phyloP scores from a whole-genome alignment of 2,329 filamentous ascomycete genomes.

The Botryotinia calthae region DNA sequence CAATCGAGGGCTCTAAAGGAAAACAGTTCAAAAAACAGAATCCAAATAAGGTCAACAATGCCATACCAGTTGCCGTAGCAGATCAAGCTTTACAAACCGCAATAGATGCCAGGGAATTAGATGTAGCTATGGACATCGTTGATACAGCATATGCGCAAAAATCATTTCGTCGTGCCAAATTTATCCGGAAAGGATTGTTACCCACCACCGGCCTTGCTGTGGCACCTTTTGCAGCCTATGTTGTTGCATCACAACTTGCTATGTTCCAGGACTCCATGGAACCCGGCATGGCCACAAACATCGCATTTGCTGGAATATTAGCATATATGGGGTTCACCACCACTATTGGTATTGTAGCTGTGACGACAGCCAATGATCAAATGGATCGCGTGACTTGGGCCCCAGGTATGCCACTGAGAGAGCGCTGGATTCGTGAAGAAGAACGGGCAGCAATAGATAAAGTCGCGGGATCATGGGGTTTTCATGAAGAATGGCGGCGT shows the following conservation, averaged over 20 bases:
- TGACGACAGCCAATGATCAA: conserved; percentile 88
- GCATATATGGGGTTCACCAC: conserved; percentile 81
- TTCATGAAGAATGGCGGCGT: conserved; percentile 72
- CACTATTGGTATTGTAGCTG: conserved; percentile 77
- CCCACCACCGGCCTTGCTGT: conserved; percentile 56
- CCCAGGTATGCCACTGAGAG: conserved; percentile 72
- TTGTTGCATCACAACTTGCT: conserved; percentile 65
- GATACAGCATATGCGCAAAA: conserved; percentile 65
- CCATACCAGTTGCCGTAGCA: conserved; percentile 69
- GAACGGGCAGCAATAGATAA: conserved; percentile 84
- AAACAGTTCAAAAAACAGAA: conserved; percentile 61
- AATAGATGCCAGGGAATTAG: conserved; percentile 74
- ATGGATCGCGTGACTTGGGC: conserved; percentile 93
- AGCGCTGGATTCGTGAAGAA: conserved; percentile 85
- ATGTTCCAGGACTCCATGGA: conserved; percentile 75
- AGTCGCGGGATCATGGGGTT: conserved; percentile 87
- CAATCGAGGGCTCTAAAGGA: conserved; percentile 57
- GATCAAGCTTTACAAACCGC: conserved; percentile 74
- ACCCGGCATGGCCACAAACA: conserved; percentile 66
- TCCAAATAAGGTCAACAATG: conserved; percentile 66
- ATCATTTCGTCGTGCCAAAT: conserved; percentile 65
- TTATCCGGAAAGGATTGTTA: conserved; percentile 61
- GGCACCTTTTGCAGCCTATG: conserved; percentile 67
- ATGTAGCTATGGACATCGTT: conserved; percentile 72
- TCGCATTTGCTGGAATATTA: conserved; percentile 76